Evolutionary conservation across 257 asterid species (phyloP).

Genomic region (Jaltomata sinuosa): DNA sequence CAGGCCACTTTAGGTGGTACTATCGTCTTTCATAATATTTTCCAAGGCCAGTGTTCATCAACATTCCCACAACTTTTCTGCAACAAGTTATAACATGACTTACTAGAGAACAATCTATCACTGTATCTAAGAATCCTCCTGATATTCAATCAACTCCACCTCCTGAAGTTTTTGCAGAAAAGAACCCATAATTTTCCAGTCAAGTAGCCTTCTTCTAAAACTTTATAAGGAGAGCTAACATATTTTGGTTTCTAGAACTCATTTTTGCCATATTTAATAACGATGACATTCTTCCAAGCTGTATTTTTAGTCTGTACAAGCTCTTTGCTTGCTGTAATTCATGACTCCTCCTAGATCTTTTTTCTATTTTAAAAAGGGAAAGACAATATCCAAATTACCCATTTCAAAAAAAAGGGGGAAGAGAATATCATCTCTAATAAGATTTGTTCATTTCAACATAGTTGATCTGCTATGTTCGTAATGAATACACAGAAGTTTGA

Average conservation of each 20-base stretch:
- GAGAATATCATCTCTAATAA: background rate
- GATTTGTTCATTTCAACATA: background rate
- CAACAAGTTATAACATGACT: background rate
- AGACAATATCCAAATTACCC: too few relatives aligned
- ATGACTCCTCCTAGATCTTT: background rate
- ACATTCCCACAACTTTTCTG: too few relatives aligned
- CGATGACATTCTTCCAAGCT: background rate
- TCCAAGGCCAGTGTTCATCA: too few relatives aligned
- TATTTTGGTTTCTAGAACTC: background rate
- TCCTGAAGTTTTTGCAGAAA: background rate
- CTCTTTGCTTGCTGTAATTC: background rate
- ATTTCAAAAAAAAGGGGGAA: too few relatives aligned
- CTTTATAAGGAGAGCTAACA: background rate
- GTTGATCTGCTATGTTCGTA: background rate
- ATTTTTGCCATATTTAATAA: background rate
- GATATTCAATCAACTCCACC: background rate
- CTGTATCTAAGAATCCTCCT: background rate
- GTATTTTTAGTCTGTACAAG: constrained; percentile 3
- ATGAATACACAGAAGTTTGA: background rate
- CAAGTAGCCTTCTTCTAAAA: background rate
- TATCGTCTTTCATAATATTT: too few relatives aligned
- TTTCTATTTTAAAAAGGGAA: background rate
- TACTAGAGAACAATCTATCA: background rate
- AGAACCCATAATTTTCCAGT: background rate
- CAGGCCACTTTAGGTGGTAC: too few relatives aligned